Conservation (phyloP, 495 filamentous ascomycete genomes). For the Pyrenula aspistea region DNA sequence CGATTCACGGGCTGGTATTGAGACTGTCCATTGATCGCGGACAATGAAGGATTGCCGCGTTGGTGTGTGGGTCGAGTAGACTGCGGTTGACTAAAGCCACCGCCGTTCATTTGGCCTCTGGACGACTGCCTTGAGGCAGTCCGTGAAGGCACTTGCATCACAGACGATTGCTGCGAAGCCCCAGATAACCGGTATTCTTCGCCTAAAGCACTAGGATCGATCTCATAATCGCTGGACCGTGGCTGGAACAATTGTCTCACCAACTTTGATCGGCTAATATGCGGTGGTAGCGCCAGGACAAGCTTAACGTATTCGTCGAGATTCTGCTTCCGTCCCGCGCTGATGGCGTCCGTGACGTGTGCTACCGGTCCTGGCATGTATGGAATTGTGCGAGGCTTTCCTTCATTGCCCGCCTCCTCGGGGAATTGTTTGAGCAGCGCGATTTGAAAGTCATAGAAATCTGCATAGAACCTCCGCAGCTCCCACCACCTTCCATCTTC, state of each 20-base stretch:
- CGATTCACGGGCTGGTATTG: conserved; percentile 42
- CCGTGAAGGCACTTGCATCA: conserved; percentile 29
- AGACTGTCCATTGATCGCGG: conserved; percentile 29
- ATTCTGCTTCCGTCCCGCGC: conserved; percentile 80
- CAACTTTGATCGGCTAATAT: conserved; percentile 71
- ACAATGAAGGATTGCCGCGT: conserved; percentile 34
- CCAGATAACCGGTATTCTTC: conserved; percentile 60
- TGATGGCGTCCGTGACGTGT: conserved; percentile 94
- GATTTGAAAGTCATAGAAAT: conserved; percentile 99
- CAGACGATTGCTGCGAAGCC: conserved; percentile 61
- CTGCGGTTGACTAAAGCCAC: conserved; percentile 39
- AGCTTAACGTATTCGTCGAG: conserved; percentile 92
- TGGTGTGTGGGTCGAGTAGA: conserved; percentile 41
- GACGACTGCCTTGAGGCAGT: conserved; percentile 67
- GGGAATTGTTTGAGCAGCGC: conserved; percentile 88
- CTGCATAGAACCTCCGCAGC: conserved; percentile 85
- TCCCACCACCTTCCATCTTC: conserved; percentile 91
- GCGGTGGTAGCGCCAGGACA: conserved; percentile 65
- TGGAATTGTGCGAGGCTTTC: conserved; percentile 70
- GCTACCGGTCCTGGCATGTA: conserved; percentile 98
- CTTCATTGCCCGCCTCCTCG: conserved; percentile 74
- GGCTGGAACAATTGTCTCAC: conserved; percentile 87
- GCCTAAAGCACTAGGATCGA: conserved; percentile 53
- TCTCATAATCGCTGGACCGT: conserved; percentile 82
- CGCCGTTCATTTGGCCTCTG: conserved; percentile 53